Evolutionary conservation across 805 yeast species (phyloP).

Genomic region (Yamadazyma philogaea): DNA sequence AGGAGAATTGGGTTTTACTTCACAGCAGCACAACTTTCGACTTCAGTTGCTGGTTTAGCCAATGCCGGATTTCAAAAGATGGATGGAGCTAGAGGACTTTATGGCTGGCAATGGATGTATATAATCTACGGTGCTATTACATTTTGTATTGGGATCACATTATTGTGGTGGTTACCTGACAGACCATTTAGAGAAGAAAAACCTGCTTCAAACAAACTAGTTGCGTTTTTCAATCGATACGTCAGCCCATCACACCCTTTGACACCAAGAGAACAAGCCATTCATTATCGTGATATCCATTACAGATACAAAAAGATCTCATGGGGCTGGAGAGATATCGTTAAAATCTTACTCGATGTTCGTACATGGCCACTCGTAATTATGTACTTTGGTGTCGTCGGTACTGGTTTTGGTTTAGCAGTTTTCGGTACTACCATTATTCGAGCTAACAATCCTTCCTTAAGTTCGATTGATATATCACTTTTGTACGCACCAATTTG

Average conservation of each 20-base stretch:
- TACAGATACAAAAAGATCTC: constrained; percentile 42
- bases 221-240: constrained; percentile 20
- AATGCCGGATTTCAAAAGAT: constrained; percentile 85
- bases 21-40: constrained; percentile 89
- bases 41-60: constrained; percentile 84
- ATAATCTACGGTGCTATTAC: constrained; percentile 73
- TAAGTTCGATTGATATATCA: constrained; percentile 67
- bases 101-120: constrained; percentile 89
- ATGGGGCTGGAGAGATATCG: constrained; percentile 64
- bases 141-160: constrained; percentile 55
- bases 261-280: constrained; percentile 44
- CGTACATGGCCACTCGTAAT: constrained; percentile 77
- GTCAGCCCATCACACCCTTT: constrained; percentile 47
- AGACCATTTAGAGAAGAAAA: constrained; percentile 44
- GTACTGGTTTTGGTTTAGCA: constrained; percentile 84
- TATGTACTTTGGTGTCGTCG: constrained; percentile 93
- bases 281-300: constrained; percentile 62
- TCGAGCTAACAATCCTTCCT: constrained; percentile 55
- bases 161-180: constrained; percentile 86
- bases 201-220: constrained; percentile 14
- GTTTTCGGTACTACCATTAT: constrained; percentile 82
- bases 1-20: constrained; percentile 82
- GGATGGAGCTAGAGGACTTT: constrained; percentile 64
- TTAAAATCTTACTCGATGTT: constrained; percentile 52
- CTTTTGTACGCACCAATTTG: constrained; percentile 85